These are phyloP conservation scores for Quercus cerris DNA, from an alignment of 306 rosid genomes.

Conservation along the genomic window DNA sequence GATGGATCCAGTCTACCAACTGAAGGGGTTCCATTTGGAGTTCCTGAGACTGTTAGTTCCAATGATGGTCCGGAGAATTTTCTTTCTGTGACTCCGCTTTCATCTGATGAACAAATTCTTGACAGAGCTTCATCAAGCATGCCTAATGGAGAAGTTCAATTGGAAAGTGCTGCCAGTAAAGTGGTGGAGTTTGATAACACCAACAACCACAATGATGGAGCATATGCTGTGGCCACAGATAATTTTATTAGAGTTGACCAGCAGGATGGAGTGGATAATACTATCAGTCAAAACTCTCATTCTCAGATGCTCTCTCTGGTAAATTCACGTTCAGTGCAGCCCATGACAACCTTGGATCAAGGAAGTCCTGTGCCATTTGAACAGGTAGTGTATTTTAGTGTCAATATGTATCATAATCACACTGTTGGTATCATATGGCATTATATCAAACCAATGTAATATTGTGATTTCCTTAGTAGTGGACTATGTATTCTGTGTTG, in stretches of 20 bases:
- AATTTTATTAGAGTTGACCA: conserved; percentile 24
- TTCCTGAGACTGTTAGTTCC: conserved; percentile 15
- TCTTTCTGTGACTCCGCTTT: conserved; percentile 17
- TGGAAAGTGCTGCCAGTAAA: conserved; percentile 18
- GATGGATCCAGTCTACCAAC: conserved; percentile 22
- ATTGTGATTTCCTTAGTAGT: not conserved
- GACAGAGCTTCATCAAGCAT: conserved; percentile 13
- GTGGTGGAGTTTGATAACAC: conserved; percentile 27
- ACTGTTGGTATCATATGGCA: not conserved
- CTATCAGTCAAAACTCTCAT: conserved; percentile 22
- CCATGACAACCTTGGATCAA: conserved; percentile 12
- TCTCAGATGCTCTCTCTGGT: conserved; percentile 31
- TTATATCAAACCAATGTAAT: not conserved
- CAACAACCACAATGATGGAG: conserved; percentile 21
- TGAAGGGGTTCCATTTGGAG: conserved; percentile 21
- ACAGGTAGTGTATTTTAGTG: conserved; percentile 27
- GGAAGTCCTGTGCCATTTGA: conserved; percentile 12
- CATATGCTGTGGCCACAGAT: conserved; percentile 15
- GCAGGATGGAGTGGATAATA: conserved; percentile 34
- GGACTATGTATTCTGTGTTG: not conserved
- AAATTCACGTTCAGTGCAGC: conserved; percentile 20
- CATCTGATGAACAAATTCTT: conserved; percentile 25
- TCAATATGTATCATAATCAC: too few species aligned
- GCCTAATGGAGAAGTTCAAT: conserved; percentile 24
- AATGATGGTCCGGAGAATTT: conserved; percentile 8